Evolutionary conservation across 345 rosid species (phyloP).

Genomic region (Linum trigynum): DNA sequence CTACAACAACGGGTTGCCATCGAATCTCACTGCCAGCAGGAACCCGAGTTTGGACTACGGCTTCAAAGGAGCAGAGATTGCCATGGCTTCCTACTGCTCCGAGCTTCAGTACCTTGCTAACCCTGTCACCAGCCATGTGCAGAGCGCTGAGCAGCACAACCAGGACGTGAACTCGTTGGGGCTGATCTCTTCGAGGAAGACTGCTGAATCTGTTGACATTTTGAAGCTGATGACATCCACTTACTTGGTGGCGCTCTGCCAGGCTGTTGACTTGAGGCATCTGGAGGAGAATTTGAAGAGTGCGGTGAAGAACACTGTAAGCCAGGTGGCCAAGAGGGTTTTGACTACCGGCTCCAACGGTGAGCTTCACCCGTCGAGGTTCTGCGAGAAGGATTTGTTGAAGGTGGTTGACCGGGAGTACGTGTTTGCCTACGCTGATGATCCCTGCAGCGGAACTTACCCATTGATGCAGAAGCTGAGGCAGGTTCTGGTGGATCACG

Average conservation of each 20-base stretch:
- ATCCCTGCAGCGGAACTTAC: constrained; percentile 3
- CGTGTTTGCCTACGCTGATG: constrained; percentile 8
- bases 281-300: constrained; percentile 7
- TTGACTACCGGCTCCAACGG: constrained; percentile 3
- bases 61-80: constrained; percentile 6
- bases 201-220: constrained; percentile 1
- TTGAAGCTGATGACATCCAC: constrained; percentile 7
- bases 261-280: constrained; percentile 7
- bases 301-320: constrained; percentile 9
- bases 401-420: constrained; percentile 4
- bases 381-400: constrained; percentile 8
- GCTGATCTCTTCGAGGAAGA: constrained; percentile 7
- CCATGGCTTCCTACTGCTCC: constrained; percentile 11
- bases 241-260: constrained; percentile 8
- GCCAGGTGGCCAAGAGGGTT: constrained; percentile 9
- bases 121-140: constrained; percentile 7
- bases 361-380: constrained; percentile 7
- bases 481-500: constrained; percentile 6
- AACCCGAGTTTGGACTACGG: constrained; percentile 9
- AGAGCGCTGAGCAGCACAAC: constrained; percentile 10
- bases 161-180: constrained; percentile 10
- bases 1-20: constrained; percentile 9
- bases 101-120: constrained; percentile 8
- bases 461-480: constrained; percentile 9
- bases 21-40: constrained; percentile 5